These are phyloP conservation scores for Yamadazyma kitorensis DNA, from an alignment of 805 yeast genomes.

Conservation along the genomic window DNA sequence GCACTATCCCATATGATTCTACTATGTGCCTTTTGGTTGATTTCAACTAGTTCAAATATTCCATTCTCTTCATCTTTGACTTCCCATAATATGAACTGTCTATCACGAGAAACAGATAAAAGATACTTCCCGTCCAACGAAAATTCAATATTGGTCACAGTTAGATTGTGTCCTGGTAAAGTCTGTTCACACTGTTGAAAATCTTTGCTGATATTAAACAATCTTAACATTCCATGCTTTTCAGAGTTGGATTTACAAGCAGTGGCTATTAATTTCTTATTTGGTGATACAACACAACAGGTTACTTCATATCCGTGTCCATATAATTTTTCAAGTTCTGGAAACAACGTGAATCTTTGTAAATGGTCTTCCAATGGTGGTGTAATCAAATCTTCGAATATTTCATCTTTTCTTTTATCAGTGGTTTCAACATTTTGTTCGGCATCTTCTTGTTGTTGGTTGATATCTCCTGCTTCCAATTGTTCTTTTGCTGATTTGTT, in stretches of 20 bases:
- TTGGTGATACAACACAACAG: conserved; percentile 68
- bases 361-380: conserved; percentile 91
- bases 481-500: conserved; percentile 74
- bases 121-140: conserved; percentile 65
- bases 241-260: conserved; percentile 87
- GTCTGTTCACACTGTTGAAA: conserved; percentile 44
- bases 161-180: conserved; percentile 71
- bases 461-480: conserved; percentile 36
- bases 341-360: conserved; percentile 91
- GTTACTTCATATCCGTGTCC: conserved; percentile 97
- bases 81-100: conserved; percentile 78
- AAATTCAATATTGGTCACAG: conserved; percentile 80
- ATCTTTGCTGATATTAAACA: conserved; percentile 63
- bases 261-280: conserved; percentile 66
- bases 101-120: conserved; percentile 83
- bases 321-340: conserved; percentile 89
- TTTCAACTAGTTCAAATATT: conserved; percentile 38
- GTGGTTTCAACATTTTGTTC: conserved; percentile 27
- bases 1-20: conserved; percentile 95
- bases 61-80: conserved; percentile 29
- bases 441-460: conserved; percentile 39
- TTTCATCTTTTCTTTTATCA: conserved; percentile 35
- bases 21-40: conserved; percentile 73
- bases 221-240: conserved; percentile 80
- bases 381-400: conserved; percentile 41